Percentiles rank a stretch among this genome's conserved stretches.
These are phyloP conservation scores for Psidium friedrichsthalianum DNA, from an alignment of 345 rosid genomes.

Conservation along the genomic window DNA sequence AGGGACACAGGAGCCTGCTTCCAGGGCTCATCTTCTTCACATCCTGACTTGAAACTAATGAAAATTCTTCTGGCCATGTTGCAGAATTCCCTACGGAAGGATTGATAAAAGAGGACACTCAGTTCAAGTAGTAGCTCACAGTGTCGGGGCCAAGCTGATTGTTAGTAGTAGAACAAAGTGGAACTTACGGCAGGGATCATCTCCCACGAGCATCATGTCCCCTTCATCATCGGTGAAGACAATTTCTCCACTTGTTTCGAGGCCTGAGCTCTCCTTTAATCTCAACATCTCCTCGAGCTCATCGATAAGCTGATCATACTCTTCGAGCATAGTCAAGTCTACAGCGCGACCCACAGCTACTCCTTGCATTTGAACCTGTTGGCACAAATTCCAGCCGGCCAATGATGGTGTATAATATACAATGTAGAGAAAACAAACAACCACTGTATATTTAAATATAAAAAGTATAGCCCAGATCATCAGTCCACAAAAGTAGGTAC, in stretches of 20 bases:
- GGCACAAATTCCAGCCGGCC: not conserved
- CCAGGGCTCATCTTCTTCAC: conserved; percentile 63
- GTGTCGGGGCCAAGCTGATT: not conserved
- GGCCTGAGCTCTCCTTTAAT: conserved; percentile 54
- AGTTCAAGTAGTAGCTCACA: not conserved
- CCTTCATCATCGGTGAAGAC: conserved; percentile 90
- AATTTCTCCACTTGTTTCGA: conserved; percentile 67
- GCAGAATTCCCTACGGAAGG: conserved; percentile 64
- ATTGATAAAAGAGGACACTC: not conserved
- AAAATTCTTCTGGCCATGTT: conserved; percentile 79
- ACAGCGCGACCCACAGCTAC: conserved; percentile 86
- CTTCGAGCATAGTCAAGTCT: conserved; percentile 48
- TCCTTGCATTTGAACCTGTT: conserved; percentile 90
- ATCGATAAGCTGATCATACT: conserved; percentile 59
- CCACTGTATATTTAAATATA: not conserved
- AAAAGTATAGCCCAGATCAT: not conserved
- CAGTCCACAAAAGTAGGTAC: conserved; percentile 1
- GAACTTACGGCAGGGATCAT: conserved; percentile 89
- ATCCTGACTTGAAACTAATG: conserved; percentile 72
- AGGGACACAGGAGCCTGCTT: conserved; percentile 37
- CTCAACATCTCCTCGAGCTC: conserved; percentile 78
- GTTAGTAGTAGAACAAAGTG: not conserved
- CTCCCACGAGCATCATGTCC: conserved; percentile 94
- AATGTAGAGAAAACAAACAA: not conserved
- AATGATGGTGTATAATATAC: not conserved